Conservation (phyloP, 345 rosid genomes). For the Brassica juncea region DNA sequence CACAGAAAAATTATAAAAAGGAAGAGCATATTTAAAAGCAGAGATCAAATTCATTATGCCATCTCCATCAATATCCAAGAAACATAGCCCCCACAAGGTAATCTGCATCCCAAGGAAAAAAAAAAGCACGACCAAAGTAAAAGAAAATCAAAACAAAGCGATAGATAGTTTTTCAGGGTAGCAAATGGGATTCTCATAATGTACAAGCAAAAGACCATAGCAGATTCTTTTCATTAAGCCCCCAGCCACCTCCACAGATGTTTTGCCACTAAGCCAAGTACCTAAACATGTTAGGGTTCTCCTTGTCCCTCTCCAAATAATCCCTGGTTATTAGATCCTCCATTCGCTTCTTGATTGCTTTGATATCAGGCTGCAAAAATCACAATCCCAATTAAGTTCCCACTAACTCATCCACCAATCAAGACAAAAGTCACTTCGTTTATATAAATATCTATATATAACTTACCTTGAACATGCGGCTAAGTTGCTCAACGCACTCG, state of each 20-base stretch:
- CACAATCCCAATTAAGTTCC: too few species aligned
- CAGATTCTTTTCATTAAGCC: background rate
- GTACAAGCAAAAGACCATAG: conserved; percentile 22
- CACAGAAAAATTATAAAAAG: background rate
- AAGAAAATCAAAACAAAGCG: background rate
- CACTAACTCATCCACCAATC: too few species aligned
- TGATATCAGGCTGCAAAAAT: background rate
- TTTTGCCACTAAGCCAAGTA: background rate
- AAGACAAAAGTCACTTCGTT: too few species aligned
- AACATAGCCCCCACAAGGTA: conserved; percentile 18
- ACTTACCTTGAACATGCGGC: conserved; percentile 78
- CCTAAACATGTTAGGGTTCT: background rate
- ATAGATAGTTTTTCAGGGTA: background rate
- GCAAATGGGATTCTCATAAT: conserved; percentile 30
- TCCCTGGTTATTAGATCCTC: background rate
- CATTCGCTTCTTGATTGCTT: background rate
- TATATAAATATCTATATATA: too few species aligned
- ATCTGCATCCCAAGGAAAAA: conserved; percentile 24
- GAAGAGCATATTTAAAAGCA: conserved; percentile 3
- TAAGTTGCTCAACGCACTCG: conserved; percentile 90
- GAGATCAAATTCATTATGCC: conserved; percentile 22
- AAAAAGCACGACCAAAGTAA: conserved; percentile 9
- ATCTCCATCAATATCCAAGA: conserved; percentile 33
- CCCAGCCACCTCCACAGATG: conserved; percentile 19
- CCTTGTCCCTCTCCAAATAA: background rate